Evolutionary conservation across 2,329 filamentous ascomycete genomes (phyloP).

Genomic region (Arachnomyces sp.): DNA sequence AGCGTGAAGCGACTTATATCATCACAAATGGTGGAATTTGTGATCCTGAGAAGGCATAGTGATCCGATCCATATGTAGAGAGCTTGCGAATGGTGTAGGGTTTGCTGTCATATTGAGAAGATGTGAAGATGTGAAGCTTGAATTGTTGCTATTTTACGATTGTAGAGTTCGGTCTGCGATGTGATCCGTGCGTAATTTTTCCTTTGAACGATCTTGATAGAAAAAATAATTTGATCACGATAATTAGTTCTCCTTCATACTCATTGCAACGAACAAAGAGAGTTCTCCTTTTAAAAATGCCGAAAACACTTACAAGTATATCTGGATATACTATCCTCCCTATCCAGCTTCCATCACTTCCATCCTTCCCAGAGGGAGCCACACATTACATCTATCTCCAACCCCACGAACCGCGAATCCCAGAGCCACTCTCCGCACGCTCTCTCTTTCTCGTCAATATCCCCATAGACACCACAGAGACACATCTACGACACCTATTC

Average conservation of each 20-base stretch:
- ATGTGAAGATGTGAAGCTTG: too few species aligned
- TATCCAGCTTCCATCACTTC: slow-evolving; percentile 56
- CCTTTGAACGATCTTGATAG: too few species aligned
- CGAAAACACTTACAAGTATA: slow-evolving; percentile 33
- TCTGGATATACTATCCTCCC: slow-evolving; percentile 63
- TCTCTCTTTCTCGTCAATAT: slow-evolving; percentile 89
- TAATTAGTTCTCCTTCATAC: background rate
- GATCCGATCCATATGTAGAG: slow-evolving; percentile 1
- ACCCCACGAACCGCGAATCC: slow-evolving; percentile 70
- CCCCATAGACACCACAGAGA: slow-evolving; percentile 72
- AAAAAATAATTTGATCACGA: too few species aligned
- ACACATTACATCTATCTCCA: slow-evolving; percentile 84
- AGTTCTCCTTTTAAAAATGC: slow-evolving; percentile 23
- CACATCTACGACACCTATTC: slow-evolving; percentile 70
- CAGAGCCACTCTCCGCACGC: slow-evolving; percentile 64
- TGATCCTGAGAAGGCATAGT: slow-evolving; percentile 55
- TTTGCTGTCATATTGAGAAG: background rate
- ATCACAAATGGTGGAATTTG: slow-evolving; percentile 64
- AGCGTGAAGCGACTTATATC: slow-evolving; percentile 62
- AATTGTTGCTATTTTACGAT: too few species aligned
- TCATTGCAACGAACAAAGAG: background rate
- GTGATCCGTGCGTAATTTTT: too few species aligned
- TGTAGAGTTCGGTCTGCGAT: too few species aligned
- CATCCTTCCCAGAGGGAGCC: slow-evolving; percentile 54
- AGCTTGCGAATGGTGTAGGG: slow-evolving; percentile 1